Evolutionary conservation across 768 basidiomycete genomes (phyloP).

Genomic region (Daedalea quercina): DNA sequence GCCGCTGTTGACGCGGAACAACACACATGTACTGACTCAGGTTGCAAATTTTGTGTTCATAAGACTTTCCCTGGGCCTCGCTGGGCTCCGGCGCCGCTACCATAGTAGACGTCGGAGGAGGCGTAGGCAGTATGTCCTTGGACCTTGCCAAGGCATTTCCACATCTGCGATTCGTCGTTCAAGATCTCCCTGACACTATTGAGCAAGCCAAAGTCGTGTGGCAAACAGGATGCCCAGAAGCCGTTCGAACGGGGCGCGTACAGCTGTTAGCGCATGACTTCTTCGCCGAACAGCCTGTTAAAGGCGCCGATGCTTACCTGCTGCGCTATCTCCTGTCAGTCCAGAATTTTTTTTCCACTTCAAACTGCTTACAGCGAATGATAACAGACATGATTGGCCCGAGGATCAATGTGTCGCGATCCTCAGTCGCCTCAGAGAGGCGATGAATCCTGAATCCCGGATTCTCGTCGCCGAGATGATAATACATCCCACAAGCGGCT

Average conservation of each 20-base stretch:
- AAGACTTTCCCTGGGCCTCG: conserved; percentile 9
- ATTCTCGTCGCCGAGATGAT: conserved; percentile 4
- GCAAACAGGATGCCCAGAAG: conserved; percentile 1
- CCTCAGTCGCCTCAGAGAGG: conserved; percentile 1
- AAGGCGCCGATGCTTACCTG: conserved; percentile 6
- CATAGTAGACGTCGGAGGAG: conserved; percentile 11
- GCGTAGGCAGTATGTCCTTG: conserved; percentile 6
- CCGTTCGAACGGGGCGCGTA: background rate
- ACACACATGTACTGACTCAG: background rate
- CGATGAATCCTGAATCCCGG: conserved; percentile 3
- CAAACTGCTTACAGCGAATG: background rate
- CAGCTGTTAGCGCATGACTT: conserved; percentile 8
- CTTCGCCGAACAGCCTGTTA: conserved; percentile 10
- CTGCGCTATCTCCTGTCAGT: conserved; percentile 8
- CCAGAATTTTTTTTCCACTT: background rate
- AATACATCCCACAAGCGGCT: conserved; percentile 1
- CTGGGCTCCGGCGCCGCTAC: conserved; percentile 1
- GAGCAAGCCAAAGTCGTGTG: conserved; percentile 5
- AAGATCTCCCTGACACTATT: conserved; percentile 12
- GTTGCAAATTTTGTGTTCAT: background rate
- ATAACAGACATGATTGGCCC: conserved; percentile 7
- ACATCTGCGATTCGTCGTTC: conserved; percentile 11
- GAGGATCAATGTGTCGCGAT: conserved; percentile 7
- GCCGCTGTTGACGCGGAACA: background rate
- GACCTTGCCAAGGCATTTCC: conserved; percentile 12